Conservation (phyloP, 257 asterid species). For the Ilex aquifolium region DNA sequence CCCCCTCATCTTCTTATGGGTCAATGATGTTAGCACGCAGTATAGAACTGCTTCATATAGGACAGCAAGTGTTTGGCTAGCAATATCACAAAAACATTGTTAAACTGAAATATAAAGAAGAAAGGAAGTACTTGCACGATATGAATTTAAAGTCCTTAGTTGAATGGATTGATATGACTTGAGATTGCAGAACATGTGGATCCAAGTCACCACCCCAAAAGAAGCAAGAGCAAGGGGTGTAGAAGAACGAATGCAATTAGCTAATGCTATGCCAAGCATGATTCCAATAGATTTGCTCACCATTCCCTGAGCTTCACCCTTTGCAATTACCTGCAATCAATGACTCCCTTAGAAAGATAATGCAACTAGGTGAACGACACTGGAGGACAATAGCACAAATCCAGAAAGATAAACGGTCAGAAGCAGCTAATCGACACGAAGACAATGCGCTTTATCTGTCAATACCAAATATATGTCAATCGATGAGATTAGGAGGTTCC, state of each 20-base stretch:
- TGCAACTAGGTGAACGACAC: constrained; percentile 4
- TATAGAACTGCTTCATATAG: too few relatives aligned
- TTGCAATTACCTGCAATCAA: constrained; percentile 79
- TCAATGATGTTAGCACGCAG: too few relatives aligned
- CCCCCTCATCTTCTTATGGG: too few relatives aligned
- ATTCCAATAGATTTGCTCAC: constrained; percentile 97
- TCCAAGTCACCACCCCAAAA: constrained; percentile 75
- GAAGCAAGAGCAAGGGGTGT: constrained; percentile 81
- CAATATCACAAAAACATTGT: too few relatives aligned
- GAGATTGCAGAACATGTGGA: constrained; percentile 99
- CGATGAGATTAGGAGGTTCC: background rate
- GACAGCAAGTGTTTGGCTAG: too few relatives aligned
- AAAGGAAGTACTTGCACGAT: constrained; percentile 75
- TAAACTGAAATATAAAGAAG: constrained; percentile 6
- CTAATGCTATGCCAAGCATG: constrained; percentile 81
- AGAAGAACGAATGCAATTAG: constrained; percentile 75
- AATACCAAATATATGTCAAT: background rate
- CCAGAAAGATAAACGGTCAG: background rate
- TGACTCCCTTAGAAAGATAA: constrained; percentile 17
- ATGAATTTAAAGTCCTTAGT: constrained; percentile 94
- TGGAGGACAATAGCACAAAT: constrained; percentile 8
- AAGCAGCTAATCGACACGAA: constrained; percentile 3
- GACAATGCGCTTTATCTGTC: background rate
- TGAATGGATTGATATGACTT: constrained; percentile 95
- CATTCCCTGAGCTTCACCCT: constrained; percentile 99